A percentile compares a stretch with the other conserved stretches of the same genome.
Evolutionary conservation across 495 filamentous ascomycete genomes (phyloP).

Genomic region (Xylaria longipes): DNA sequence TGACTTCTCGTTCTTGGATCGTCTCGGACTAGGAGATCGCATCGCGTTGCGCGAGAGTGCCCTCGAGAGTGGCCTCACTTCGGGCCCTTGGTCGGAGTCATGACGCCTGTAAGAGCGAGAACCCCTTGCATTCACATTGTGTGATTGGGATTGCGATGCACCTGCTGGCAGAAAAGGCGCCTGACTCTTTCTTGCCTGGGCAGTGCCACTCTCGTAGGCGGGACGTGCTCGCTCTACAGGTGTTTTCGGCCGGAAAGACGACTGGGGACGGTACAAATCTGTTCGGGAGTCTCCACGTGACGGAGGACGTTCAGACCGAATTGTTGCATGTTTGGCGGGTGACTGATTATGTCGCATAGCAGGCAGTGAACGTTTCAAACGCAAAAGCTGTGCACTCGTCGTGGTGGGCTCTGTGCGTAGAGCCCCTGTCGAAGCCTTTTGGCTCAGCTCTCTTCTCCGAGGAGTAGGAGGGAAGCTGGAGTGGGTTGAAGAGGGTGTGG

Average conservation of each 20-base stretch:
- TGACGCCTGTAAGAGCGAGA: constrained; percentile 74
- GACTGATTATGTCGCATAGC: constrained; percentile 67
- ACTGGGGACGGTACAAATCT: constrained; percentile 47
- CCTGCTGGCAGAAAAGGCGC: constrained; percentile 85
- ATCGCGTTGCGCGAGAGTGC: constrained; percentile 61
- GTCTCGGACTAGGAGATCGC: constrained; percentile 63
- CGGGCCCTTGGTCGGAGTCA: constrained; percentile 68
- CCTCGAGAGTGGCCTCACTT: constrained; percentile 61
- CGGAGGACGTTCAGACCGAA: constrained; percentile 60
- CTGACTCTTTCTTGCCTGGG: constrained; percentile 62
- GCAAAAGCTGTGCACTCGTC: constrained; percentile 74
- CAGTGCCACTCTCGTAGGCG: constrained; percentile 57
- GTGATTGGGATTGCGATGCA: constrained; percentile 73
- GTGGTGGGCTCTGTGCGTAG: constrained; percentile 67
- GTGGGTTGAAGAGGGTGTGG: constrained; percentile 60
- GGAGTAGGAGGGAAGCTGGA: constrained; percentile 65
- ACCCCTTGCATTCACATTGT: constrained; percentile 75
- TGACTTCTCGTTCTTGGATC: constrained; percentile 46
- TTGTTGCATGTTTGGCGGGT: constrained; percentile 47
- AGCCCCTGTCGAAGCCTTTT: constrained; percentile 61
- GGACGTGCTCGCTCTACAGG: constrained; percentile 68
- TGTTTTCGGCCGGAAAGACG: constrained; percentile 69
- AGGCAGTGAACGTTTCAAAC: constrained; percentile 87
- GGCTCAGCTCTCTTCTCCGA: constrained; percentile 62
- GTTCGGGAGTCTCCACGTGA: constrained; percentile 47